A percentile compares a stretch with the other conserved stretches of the same genome.
These are phyloP conservation scores for Lepiota subincarnata DNA, from an alignment of 768 basidiomycete species.

Conservation along the genomic window DNA sequence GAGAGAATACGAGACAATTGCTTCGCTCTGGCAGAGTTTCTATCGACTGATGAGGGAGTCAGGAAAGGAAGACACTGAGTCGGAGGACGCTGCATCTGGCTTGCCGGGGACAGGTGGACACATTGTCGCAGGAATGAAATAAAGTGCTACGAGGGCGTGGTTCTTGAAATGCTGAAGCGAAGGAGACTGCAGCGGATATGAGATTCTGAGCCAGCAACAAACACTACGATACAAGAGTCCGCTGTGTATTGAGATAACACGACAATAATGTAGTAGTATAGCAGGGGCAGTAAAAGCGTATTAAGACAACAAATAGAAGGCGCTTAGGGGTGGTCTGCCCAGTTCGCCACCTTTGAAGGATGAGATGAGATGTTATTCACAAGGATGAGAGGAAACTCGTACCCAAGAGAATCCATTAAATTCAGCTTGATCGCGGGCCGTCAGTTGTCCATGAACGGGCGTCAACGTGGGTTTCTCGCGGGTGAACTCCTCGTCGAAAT, in stretches of 20 bases:
- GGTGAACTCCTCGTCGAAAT: slow-evolving; percentile 98
- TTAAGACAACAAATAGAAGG: slow-evolving; percentile 12
- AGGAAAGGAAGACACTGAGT: slow-evolving; percentile 28
- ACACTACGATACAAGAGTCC: slow-evolving; percentile 1
- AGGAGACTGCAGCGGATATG: background rate
- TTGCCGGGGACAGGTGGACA: slow-evolving; percentile 74
- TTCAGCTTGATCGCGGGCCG: slow-evolving; percentile 86
- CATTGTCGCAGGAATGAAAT: slow-evolving; percentile 35
- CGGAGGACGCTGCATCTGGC: slow-evolving; percentile 34
- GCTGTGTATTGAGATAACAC: slow-evolving; percentile 15
- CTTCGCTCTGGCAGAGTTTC: slow-evolving; percentile 79
- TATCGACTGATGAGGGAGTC: slow-evolving; percentile 69
- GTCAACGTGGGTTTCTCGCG: slow-evolving; percentile 95
- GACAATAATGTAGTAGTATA: slow-evolving; percentile 26
- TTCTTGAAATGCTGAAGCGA: background rate
- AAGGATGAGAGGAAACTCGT: slow-evolving; percentile 1
- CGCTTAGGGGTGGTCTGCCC: slow-evolving; percentile 51
- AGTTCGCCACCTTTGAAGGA: slow-evolving; percentile 40
- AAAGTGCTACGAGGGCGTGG: slow-evolving; percentile 7
- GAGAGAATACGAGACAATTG: slow-evolving; percentile 86
- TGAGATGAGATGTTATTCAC: slow-evolving; percentile 7
- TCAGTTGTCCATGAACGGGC: slow-evolving; percentile 92
- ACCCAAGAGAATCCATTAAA: slow-evolving; percentile 99
- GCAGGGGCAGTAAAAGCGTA: slow-evolving; percentile 14
- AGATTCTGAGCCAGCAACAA: background rate